Evolutionary conservation across 2,329 filamentous ascomycete genomes (phyloP), one percentile per base, ranked within the genome.

Genomic region (Cercospora brassicicola): DNA sequence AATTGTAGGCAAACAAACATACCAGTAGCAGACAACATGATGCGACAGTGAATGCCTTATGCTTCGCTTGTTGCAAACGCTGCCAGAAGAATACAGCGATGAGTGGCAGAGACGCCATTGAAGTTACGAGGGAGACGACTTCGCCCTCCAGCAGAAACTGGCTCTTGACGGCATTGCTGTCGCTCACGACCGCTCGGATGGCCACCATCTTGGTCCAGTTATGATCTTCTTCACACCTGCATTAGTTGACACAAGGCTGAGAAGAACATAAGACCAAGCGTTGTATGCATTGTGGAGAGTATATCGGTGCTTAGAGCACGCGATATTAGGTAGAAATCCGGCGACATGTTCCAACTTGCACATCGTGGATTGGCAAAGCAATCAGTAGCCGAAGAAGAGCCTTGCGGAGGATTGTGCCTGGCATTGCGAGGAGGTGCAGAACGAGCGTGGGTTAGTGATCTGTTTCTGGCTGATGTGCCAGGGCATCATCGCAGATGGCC

Each of bases 21-120:
- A 72, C 70, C 48, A 68, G 20, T 8, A 72, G 59, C 11, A 72
- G 56, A 39, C 68, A 57, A n/a, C 65, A 66, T 11, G 69, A 66
- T 15, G 70, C 70, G 11, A 70, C 57, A 10, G 66, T 72, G 7
- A 67, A 56, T 5, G 57, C 39, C 45, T 56, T 67, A 28, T 59
- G 42, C 23, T 57, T 62, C 15, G 70, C 66, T 66, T 69, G 62
- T 33, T 45, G 51, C 13, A 62, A 55, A 13, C 70, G 57, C 31
- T 68, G 66, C 60, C 62, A 67, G 62, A 65, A 67, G 45, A 69
- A 67, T 15, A 70, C 26, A 5, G 70, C 69, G 8, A 68, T 68
- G 64, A 71, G 55, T 15, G 69, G 67, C n/a, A 67, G 20, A 26
- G 66, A 59, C 1, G 59, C 15, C 51, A 70, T 59, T 45, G 68